A percentile compares a stretch with the other conserved stretches of the same genome.
Conservation (phyloP, 1,139 yeast genomes). For the Fermentozyma sake region DNA sequence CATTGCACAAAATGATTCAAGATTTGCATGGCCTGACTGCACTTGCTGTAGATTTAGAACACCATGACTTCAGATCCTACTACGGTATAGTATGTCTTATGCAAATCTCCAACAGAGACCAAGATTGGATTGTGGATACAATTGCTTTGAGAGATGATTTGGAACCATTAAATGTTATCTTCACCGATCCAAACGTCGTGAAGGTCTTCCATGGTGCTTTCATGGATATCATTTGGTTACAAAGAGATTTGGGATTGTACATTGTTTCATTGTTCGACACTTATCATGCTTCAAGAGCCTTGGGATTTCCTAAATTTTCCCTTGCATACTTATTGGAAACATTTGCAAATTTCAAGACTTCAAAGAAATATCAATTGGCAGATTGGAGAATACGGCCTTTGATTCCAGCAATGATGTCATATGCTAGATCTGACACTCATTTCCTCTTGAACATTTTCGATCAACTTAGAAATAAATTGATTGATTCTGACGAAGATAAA, state of each 20-base stretch:
- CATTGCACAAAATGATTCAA: slow-evolving; percentile 50
- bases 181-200: slow-evolving; percentile 73
- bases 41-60: slow-evolving; percentile 95
- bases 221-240: slow-evolving; percentile 97
- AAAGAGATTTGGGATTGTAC: slow-evolving; percentile 89
- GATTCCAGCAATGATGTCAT: slow-evolving; percentile 68
- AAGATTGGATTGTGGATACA: slow-evolving; percentile 83
- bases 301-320: slow-evolving; percentile 79
- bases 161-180: slow-evolving; percentile 61
- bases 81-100: slow-evolving; percentile 88
- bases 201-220: slow-evolving; percentile 96
- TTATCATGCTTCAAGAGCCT: slow-evolving; percentile 75
- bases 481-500: slow-evolving; percentile 39
- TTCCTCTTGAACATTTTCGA: slow-evolving; percentile 79
- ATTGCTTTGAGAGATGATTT: slow-evolving; percentile 70
- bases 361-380: slow-evolving; percentile 91
- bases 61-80: slow-evolving; percentile 87
- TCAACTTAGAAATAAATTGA: slow-evolving; percentile 60
- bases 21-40: slow-evolving; percentile 50
- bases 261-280: slow-evolving; percentile 91
- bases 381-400: slow-evolving; percentile 96
- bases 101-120: slow-evolving; percentile 84
- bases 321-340: slow-evolving; percentile 79
- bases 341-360: slow-evolving; percentile 79
- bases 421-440: slow-evolving; percentile 96